phyloP scores from a whole-genome alignment of 768 basidiomycete species.

The Dacryopinax spathularia region DNA sequence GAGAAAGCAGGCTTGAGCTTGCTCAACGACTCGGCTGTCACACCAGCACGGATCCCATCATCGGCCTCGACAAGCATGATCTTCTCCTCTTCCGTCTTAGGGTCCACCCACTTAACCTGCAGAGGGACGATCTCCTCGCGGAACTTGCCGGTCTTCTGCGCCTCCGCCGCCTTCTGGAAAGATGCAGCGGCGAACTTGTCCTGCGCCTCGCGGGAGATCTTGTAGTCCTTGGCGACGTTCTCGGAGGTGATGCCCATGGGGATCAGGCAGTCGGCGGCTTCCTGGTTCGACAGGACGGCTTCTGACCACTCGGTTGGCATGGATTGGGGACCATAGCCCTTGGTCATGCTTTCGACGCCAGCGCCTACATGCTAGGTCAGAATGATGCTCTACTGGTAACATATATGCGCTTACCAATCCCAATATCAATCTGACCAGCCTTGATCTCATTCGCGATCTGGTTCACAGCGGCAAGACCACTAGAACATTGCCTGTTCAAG shows the following conservation, averaged over 20 bases:
- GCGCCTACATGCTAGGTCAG: conserved; percentile 42
- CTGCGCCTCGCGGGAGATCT: conserved; percentile 58
- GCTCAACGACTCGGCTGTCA: conserved; percentile 57
- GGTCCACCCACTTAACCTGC: conserved; percentile 51
- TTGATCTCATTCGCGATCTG: conserved; percentile 70
- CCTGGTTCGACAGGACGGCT: conserved; percentile 46
- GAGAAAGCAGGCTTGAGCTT: conserved; percentile 82
- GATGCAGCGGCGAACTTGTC: conserved; percentile 75
- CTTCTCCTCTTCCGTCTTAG: conserved; percentile 53
- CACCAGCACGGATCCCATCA: conserved; percentile 76
- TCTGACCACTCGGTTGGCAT: conserved; percentile 48
- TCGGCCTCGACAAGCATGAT: conserved; percentile 63
- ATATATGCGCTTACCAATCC: conserved; percentile 47
- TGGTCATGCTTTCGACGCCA: conserved; percentile 84
- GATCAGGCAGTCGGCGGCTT: conserved; percentile 66
- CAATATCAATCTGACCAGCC: conserved; percentile 72
- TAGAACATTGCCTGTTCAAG: conserved; percentile 83
- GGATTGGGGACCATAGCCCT: conserved; percentile 49
- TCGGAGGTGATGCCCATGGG: conserved; percentile 95
- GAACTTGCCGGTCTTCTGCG: conserved; percentile 71
- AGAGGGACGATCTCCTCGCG: conserved; percentile 73
- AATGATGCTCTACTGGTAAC: no score
- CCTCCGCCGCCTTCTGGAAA: conserved; percentile 69
- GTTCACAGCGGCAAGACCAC: conserved; percentile 67
- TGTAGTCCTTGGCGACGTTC: conserved; percentile 69